Base-by-base conservation (phyloP, 148 eudicot genomes). In the Rhododendron ferrugineum region DNA sequence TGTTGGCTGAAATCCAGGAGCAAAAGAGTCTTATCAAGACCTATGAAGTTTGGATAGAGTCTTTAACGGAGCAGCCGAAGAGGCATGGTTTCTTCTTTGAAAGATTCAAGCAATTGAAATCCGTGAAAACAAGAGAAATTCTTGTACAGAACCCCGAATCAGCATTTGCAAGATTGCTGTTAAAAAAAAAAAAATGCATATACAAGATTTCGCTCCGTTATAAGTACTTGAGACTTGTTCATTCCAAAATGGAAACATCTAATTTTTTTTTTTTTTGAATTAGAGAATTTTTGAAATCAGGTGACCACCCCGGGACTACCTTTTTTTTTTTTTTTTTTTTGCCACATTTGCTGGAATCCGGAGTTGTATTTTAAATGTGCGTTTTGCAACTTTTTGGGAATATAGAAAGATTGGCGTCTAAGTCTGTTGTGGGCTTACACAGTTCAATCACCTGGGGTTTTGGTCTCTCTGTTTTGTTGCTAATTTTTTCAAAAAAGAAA, bases 221-320 rank as follows among this genome's bases (percentile, higher is more conserved):
- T 23, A 97, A 97, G 88, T 97, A 97, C 92, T 80, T 89, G 80
- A 85, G 81, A 58, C 85, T 97, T 16, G 85, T 97, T 44, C 98
- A 94, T 85, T 96, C 98, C 11, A 93, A 92, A 79, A 88, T 95
- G 98, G 99, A 95, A 87, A 87, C 87, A 23, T 94, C 96, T n/a
- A n/a, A n/a, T n/a, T n/a, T n/a, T n/a, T n/a, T n/a, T n/a, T n/a
- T n/a, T n/a, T n/a, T n/a, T n/a, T 92, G 74, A 88, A 83, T 79
- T 95, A 93, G 81, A 90, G 98, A 92, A 74, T 80, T 40, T 6
- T 40, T 40, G 6, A 88, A 52, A 11, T 89, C 94, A 0, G 98
- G 94, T 4, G 94, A 91, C 42, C 87, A 87, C 85, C 98, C 98
- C 0, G 92, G 91, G 15, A 91, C 94, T 3, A 26, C 84, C 6